Percentiles rank a stretch among this genome's conserved stretches.
Evolutionary conservation across 768 basidiomycete species (phyloP).

Genomic region (Chalciporus chontae): DNA sequence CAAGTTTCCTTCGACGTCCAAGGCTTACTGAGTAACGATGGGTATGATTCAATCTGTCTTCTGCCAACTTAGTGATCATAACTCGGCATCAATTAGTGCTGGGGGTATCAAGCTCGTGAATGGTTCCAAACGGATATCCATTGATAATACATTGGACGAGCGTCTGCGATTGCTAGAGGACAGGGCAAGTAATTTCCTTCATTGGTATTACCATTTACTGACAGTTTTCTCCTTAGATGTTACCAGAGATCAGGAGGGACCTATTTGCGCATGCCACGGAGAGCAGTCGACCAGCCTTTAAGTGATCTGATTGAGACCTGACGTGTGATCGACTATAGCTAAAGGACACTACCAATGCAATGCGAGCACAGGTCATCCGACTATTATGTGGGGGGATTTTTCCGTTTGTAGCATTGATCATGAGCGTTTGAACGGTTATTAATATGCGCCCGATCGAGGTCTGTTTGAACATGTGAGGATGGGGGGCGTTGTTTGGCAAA

Average conservation of each 20-base stretch:
- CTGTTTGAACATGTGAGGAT: no score
- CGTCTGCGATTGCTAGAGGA: slow-evolving; percentile 86
- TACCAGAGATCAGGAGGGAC: slow-evolving; percentile 89
- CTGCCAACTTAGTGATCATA: background rate
- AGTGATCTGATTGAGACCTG: no score
- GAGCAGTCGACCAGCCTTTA: no score
- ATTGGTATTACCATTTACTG: background rate
- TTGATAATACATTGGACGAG: slow-evolving; percentile 95
- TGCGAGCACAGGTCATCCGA: no score
- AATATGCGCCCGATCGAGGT: no score
- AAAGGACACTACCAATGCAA: no score
- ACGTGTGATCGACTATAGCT: no score
- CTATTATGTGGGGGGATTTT: no score
- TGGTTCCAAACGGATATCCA: slow-evolving; percentile 72
- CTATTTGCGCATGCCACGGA: no score
- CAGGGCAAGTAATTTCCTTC: slow-evolving; percentile 51
- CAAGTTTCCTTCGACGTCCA: slow-evolving; percentile 58
- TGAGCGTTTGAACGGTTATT: no score
- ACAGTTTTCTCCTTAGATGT: slow-evolving; percentile 61
- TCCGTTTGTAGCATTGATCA: no score
- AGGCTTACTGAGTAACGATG: slow-evolving; percentile 59
- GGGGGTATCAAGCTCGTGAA: slow-evolving; percentile 82
- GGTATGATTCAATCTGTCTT: slow-evolving; percentile 40
- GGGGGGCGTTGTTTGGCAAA: slow-evolving; percentile 13
- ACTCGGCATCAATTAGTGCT: slow-evolving; percentile 43